Percentiles rank a stretch among this genome's conserved stretches.
Evolutionary conservation across 2,329 filamentous ascomycete species (phyloP).

Genomic region (Venturiaceae sp.): DNA sequence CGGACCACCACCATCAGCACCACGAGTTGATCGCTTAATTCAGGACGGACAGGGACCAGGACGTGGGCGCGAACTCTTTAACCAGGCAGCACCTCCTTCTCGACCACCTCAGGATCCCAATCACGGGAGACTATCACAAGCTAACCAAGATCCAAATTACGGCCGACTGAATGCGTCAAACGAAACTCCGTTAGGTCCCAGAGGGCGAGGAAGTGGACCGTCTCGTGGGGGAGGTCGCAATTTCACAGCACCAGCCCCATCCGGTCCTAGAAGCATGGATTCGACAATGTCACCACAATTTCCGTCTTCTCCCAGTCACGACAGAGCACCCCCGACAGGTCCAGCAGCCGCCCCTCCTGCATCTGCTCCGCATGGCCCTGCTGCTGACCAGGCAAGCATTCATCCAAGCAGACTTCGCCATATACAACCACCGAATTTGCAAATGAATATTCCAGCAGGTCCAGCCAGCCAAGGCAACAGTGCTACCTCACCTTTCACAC

Average conservation of each 20-base stretch:
- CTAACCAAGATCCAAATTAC: slow-evolving; percentile 37
- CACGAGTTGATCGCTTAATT: slow-evolving; percentile 13
- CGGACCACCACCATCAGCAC: slow-evolving; percentile 12
- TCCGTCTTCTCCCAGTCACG: slow-evolving; percentile 16
- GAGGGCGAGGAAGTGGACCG: slow-evolving; percentile 24
- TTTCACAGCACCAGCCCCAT: slow-evolving; percentile 22
- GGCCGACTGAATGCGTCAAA: slow-evolving; percentile 38
- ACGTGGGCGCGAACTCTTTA: slow-evolving; percentile 28
- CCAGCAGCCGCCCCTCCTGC: slow-evolving; percentile 17
- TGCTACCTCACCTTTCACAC: slow-evolving; percentile 4
- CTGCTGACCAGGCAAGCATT: slow-evolving; percentile 31
- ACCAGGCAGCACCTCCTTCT: slow-evolving; percentile 20
- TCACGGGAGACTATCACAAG: slow-evolving; percentile 37
- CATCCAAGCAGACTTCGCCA: slow-evolving; percentile 45
- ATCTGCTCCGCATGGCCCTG: slow-evolving; percentile 19
- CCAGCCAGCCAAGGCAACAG: not conserved
- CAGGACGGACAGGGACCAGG: slow-evolving; percentile 25
- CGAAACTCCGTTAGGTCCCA: slow-evolving; percentile 43
- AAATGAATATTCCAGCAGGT: not conserved
- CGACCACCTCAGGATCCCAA: slow-evolving; percentile 29
- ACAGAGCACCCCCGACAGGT: slow-evolving; percentile 11
- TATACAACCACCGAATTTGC: slow-evolving; percentile 19
- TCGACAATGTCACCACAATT: slow-evolving; percentile 10
- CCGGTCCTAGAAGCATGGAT: slow-evolving; percentile 10
- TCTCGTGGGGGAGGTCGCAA: slow-evolving; percentile 24